Evolutionary conservation across 1,284 basidiomycete genomes (phyloP).

Genomic region (Ceratobasidium sp.): DNA sequence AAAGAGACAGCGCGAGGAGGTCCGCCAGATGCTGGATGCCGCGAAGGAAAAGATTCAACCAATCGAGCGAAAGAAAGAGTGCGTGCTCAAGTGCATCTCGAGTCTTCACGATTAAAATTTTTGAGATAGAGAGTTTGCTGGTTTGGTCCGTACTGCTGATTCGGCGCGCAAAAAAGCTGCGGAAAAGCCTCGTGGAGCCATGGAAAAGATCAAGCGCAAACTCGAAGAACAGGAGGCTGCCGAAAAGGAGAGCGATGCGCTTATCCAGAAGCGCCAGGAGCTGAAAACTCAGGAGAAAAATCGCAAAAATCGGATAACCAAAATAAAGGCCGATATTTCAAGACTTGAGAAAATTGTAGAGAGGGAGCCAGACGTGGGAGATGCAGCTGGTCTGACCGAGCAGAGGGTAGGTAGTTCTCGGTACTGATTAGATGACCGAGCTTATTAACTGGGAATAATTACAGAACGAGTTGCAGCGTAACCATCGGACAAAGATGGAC

Average conservation of each 20-base stretch:
- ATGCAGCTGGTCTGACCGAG: conserved; percentile 42
- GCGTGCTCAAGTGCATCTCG: conserved; percentile 39
- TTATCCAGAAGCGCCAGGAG: conserved; percentile 53
- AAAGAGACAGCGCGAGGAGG: conserved; percentile 61
- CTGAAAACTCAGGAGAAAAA: conserved; percentile 68
- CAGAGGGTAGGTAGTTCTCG: conserved; percentile 41
- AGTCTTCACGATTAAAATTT: neutral
- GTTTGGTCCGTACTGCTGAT: conserved; percentile 27
- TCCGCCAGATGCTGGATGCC: conserved; percentile 59
- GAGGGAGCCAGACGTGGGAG: conserved; percentile 40
- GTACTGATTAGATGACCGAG: conserved; percentile 8
- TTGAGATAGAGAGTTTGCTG: conserved; percentile 5
- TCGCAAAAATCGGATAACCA: conserved; percentile 53
- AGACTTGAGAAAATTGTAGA: conserved; percentile 48
- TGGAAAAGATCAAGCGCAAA: conserved; percentile 60
- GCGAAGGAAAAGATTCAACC: conserved; percentile 72
- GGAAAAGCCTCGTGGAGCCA: conserved; percentile 51
- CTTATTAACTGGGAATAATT: neutral
- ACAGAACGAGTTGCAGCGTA: conserved; percentile 11
- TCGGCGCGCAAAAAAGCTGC: neutral
- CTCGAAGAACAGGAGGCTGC: conserved; percentile 62
- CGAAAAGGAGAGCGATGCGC: conserved; percentile 55
- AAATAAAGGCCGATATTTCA: conserved; percentile 57
- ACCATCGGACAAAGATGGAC: conserved; percentile 16
- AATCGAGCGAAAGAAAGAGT: conserved; percentile 67